Evolutionary conservation across 192 early-diverging fungal species (phyloP).

Genomic region (Chytriomyces sp.): DNA sequence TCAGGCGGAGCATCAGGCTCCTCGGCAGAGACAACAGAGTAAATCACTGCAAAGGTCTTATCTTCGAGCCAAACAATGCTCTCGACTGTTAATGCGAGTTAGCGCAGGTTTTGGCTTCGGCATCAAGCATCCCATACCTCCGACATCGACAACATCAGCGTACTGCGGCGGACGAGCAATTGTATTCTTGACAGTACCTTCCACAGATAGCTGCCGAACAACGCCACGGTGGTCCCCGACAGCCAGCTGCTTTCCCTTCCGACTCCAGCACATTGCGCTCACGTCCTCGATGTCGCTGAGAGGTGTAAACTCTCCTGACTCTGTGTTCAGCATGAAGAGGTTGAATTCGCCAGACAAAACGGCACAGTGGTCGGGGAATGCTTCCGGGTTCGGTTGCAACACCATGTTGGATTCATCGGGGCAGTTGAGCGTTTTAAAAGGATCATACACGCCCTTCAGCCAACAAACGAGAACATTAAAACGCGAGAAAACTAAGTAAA

Average conservation of each 20-base stretch:
- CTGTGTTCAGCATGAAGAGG: slow-evolving; percentile 2
- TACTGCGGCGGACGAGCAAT: slow-evolving; percentile 47
- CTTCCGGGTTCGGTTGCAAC: slow-evolving; percentile 26
- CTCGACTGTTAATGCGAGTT: slow-evolving; percentile 50
- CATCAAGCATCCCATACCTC: not conserved
- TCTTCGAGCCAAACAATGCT: slow-evolving; percentile 79
- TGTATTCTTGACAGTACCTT: slow-evolving; percentile 62
- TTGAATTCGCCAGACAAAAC: not conserved
- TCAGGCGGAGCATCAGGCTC: slow-evolving; percentile 18
- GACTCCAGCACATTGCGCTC: slow-evolving; percentile 72
- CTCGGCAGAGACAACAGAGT: slow-evolving; percentile 46
- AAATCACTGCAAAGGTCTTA: slow-evolving; percentile 67
- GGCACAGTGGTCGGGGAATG: slow-evolving; percentile 15
- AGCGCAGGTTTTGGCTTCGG: not conserved
- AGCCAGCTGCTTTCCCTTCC: slow-evolving; percentile 87
- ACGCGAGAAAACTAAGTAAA: not conserved
- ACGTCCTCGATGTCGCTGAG: not conserved
- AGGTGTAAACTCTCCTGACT: slow-evolving; percentile 12
- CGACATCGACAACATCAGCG: not conserved
- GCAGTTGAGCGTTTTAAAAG: not conserved
- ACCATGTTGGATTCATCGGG: slow-evolving; percentile 8
- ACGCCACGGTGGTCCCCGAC: slow-evolving; percentile 65
- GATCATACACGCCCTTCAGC: not conserved
- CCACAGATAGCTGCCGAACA: slow-evolving; percentile 64
- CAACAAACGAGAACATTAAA: not conserved